A percentile compares a stretch with the other conserved stretches of the same genome.
Conservation (phyloP, 208 protist genomes). For the Leishmania major region DNA sequence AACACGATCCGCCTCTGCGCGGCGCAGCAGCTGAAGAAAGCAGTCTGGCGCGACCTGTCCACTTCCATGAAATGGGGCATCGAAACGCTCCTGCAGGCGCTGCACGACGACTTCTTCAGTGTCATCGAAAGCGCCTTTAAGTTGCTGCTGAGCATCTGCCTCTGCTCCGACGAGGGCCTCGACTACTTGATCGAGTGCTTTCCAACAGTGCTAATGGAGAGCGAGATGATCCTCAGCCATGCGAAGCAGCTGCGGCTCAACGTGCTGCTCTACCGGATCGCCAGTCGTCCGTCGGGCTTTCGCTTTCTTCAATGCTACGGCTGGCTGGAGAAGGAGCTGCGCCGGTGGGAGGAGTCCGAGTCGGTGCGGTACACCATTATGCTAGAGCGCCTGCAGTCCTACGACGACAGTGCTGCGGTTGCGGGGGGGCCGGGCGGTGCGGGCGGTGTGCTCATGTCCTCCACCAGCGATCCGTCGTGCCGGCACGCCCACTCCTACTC, state of each 20-base stretch:
- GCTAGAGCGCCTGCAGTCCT: constrained; percentile 61
- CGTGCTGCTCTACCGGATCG: constrained; percentile 83
- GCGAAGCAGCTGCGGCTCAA: constrained; percentile 66
- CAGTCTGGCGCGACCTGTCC: constrained; percentile 83
- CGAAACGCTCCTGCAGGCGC: constrained; percentile 74
- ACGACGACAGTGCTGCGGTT: constrained; percentile 18
- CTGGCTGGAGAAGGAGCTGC: constrained; percentile 86
- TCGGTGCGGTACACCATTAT: constrained; percentile 55
- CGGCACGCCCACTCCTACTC: constrained; percentile 56
- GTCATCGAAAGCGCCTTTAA: constrained; percentile 85
- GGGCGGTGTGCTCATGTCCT: constrained; percentile 8
- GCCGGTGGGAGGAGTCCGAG: constrained; percentile 73
- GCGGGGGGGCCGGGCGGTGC: neutral
- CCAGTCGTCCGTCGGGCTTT: constrained; percentile 69
- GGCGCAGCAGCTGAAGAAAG: constrained; percentile 69
- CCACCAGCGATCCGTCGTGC: constrained; percentile 21
- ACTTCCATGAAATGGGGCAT: constrained; percentile 91
- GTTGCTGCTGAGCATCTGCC: constrained; percentile 83
- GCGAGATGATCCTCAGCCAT: constrained; percentile 69
- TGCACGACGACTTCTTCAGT: constrained; percentile 77
- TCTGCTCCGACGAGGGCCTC: constrained; percentile 83
- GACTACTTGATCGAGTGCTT: constrained; percentile 87
- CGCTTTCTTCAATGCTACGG: constrained; percentile 87
- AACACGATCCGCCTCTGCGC: constrained; percentile 83
- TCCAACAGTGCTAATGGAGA: constrained; percentile 86